Base-by-base conservation (phyloP, 371 early-diverging fungal species). In the Capillidium rhysosporum region DNA sequence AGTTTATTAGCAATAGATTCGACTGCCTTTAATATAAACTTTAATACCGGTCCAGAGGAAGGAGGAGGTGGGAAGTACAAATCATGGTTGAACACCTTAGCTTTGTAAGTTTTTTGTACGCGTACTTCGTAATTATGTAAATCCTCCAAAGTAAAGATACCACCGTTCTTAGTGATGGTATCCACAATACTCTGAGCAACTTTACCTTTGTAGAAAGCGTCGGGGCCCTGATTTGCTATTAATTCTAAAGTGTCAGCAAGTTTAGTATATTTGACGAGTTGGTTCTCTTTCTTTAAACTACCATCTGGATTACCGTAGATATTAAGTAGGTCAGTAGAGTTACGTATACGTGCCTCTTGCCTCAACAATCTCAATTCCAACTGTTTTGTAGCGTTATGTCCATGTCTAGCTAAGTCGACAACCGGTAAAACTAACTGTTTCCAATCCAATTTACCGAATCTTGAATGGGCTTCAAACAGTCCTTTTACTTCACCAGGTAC, bases 361-460 rank as follows among this genome's bases (percentile, higher is more conserved):
- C 40, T 28, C 7, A 9, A 18, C 23, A 51, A 29, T 23, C 51
- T 7, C 20, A 51, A 38, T 9, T 20, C 51, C 9, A 51, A 29
- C 51, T 51, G 51, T 7, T 51, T 30, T 2, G 72, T 70, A 7
- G 84, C 80, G 9, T 58, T 56, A 66, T 88, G 94, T 0, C 97
- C 97, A 23, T 88, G 65, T 28, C 80, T 64, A 7, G 87, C 78
- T 34, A 98, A 62, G 30, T 69, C 65, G 40, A 97, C 82, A 0
- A 88, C 69, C 3, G 92, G 89, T 52, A 65, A 72, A 66, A 98
- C 82, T 20, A 99, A 66, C 1, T 72, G 60, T 5, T 64, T 58
- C 99, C 99, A 99, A 0, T 82, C 70, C 9, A 95, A 66, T 57
- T 73, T 82, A 4, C 96, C 96, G 57, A 79, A 70, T 43, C 31